Evolutionary conservation across 345 rosid genomes (phyloP), one percentile per base, ranked within the genome.

Genomic region (Excoecaria agallocha): DNA sequence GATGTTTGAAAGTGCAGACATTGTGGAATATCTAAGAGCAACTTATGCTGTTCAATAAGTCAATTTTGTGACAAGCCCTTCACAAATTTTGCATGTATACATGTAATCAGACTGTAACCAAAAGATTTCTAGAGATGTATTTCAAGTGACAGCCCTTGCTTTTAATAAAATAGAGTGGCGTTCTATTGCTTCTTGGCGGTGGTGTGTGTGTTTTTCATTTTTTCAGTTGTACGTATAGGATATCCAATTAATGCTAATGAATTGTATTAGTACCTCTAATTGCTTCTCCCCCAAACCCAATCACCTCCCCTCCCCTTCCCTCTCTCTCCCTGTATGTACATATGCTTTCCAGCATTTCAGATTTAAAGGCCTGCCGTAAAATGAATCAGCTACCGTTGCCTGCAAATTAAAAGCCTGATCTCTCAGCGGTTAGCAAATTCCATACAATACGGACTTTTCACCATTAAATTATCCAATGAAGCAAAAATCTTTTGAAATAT

Each of bases 1-100:
- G 50, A 90, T 92, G 97, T 92, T 90, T 81, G 97, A 94, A 81
- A 94, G 97, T 82, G 97, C 98, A 64, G 93, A 91, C 64, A 92
- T 94, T 48, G 85, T 82, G 51, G 97, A 94, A 20, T 90, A 89
- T 83, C 81, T 94, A 37, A 88, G 72, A 84, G 92, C 92, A 82
- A 94, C 95, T 49, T 91, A 94, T 83, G 89, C 89, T 41, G 79
- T 76, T 45, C 82, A 78, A 85, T 70, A 59, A 69, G 76, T 48
- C 46, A 71, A 54, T 51, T 49, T 62, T 22, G 57, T 6, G 5
- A 46, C 63, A 54, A 50, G 69, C 24, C 39, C 59, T 73, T 13
- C 35, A 22, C 48, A 55, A n/a, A 20, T 55, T 55, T 8, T 55
- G 20, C 5, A 25, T 55, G n/a, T 52, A 1, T 38, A 3, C 7